phyloP scores from a whole-genome alignment of 1,139 yeast species.

The Debaryomycetaceae sp. region DNA sequence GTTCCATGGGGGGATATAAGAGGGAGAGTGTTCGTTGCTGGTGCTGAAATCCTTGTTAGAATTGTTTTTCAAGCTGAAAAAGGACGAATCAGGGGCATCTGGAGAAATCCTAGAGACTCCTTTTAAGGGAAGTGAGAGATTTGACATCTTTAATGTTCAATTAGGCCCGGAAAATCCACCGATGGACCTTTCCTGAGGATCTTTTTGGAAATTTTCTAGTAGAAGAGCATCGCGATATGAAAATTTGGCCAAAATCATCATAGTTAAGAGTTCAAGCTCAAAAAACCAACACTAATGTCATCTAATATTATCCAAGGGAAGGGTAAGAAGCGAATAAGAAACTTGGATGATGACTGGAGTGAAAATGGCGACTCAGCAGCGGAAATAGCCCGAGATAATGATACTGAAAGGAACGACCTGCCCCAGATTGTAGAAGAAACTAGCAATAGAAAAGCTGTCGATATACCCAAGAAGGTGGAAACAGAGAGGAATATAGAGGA shows the following conservation, averaged over 20 bases:
- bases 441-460: neutral
- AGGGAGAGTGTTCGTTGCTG: constrained; percentile 6
- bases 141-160: neutral
- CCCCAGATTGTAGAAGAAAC: neutral
- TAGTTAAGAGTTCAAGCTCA: neutral
- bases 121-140: constrained; percentile 4
- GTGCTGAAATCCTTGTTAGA: neutral
- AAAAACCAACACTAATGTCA: constrained; percentile 1
- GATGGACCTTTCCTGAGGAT: neutral
- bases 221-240: neutral
- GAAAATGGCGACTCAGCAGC: constrained; percentile 5
- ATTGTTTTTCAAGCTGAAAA: constrained; percentile 10
- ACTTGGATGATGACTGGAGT: constrained; percentile 9
- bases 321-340: constrained; percentile 17
- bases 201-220: neutral
- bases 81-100: constrained; percentile 16
- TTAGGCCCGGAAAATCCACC: too few species aligned
- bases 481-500: neutral
- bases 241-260: neutral
- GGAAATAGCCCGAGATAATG: neutral
- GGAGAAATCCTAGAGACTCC: constrained; percentile 22
- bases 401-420: neutral
- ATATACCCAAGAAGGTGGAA: neutral
- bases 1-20: constrained; percentile 90
- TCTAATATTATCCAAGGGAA: constrained; percentile 10